These are phyloP conservation scores for Postia placenta DNA, from an alignment of 768 basidiomycete genomes.

Conservation along the genomic window DNA sequence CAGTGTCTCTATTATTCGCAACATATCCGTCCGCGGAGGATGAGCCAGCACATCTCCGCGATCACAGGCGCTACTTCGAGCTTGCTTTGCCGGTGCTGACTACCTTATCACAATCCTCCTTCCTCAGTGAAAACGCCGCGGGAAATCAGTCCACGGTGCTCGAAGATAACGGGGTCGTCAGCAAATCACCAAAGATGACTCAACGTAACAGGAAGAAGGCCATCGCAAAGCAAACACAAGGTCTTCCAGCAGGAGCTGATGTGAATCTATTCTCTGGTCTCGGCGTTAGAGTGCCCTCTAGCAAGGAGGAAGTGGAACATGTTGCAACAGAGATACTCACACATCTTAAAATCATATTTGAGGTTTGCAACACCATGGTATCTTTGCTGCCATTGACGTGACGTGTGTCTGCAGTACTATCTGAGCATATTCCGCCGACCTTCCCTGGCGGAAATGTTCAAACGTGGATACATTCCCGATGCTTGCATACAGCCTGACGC, in stretches of 20 bases:
- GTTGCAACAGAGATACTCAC: conserved; percentile 13
- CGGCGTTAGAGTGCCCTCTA: conserved; percentile 20
- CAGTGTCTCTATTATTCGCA: conserved; percentile 7
- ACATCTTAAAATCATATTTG: conserved; percentile 19
- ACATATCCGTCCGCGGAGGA: conserved; percentile 5
- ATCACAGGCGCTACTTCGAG: background rate
- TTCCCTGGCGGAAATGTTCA: conserved; percentile 3
- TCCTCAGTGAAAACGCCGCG: background rate
- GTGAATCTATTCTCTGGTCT: conserved; percentile 23
- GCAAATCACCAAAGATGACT: too few species aligned
- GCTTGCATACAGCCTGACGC: background rate
- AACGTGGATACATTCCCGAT: background rate
- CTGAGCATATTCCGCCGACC: conserved; percentile 1
- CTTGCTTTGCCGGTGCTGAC: background rate
- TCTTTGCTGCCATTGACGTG: background rate
- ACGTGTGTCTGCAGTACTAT: conserved; percentile 1
- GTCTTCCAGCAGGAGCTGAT: conserved; percentile 14
- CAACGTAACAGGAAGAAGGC: conserved; percentile 16
- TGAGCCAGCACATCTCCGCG: background rate
- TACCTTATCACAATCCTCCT: background rate
- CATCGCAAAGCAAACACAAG: conserved; percentile 1
- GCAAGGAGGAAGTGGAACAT: conserved; percentile 13
- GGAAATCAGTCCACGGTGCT: background rate
- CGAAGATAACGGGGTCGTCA: background rate
- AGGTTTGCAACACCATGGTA: conserved; percentile 23